These are phyloP conservation scores for Corchorus capsularis DNA, from an alignment of 345 rosid species.

Conservation along the genomic window DNA sequence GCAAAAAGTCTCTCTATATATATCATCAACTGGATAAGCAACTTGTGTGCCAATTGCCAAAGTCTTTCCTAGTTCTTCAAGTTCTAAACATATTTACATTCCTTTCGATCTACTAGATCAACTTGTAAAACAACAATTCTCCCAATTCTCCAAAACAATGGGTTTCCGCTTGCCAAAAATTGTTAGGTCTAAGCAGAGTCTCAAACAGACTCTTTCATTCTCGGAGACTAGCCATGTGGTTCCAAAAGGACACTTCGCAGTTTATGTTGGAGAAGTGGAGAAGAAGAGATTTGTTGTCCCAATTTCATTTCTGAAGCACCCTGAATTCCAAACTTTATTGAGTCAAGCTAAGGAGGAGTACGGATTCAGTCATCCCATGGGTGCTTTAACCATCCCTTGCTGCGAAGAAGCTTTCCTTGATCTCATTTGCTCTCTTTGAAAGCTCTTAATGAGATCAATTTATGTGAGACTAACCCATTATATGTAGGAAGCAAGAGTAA, in stretches of 20 bases:
- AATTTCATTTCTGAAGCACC: conserved; percentile 38
- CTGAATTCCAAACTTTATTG: conserved; percentile 50
- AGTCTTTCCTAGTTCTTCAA: not conserved
- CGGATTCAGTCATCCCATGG: conserved; percentile 52
- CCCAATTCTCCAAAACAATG: too few relatives aligned
- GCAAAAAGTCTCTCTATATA: too few relatives aligned
- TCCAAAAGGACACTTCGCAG: conserved; percentile 52
- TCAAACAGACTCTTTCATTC: not conserved
- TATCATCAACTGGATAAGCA: too few relatives aligned
- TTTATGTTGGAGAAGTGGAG: conserved; percentile 57
- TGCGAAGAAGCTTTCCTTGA: conserved; percentile 45
- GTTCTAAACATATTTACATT: not conserved
- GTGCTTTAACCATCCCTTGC: conserved; percentile 60
- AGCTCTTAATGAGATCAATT: not conserved
- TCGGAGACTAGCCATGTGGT: not conserved
- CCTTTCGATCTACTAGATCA: too few relatives aligned
- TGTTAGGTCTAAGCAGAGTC: not conserved
- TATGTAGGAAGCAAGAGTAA: not conserved
- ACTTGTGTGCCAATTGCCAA: not conserved
- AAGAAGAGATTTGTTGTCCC: conserved; percentile 55
- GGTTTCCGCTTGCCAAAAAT: conserved; percentile 9
- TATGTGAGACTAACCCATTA: not conserved
- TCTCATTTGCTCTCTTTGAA: conserved; percentile 42
- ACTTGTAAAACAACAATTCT: too few relatives aligned
- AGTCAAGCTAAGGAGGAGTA: conserved; percentile 54